These are phyloP conservation scores for Chimonanthus salicifolius DNA, from an alignment of 164 flowering plant genomes.

Conservation along the genomic window DNA sequence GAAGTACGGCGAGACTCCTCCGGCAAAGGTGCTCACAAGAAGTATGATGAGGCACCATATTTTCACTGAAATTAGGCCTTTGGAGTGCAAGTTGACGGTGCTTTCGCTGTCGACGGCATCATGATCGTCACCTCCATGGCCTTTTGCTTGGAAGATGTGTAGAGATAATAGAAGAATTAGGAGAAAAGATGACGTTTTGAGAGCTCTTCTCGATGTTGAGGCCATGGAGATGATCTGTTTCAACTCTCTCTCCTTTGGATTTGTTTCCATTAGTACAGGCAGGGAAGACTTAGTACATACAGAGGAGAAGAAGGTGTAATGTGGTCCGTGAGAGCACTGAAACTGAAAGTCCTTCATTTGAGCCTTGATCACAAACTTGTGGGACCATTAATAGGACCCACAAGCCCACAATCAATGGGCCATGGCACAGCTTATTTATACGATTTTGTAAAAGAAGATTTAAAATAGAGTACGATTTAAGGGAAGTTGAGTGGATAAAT, in stretches of 20 bases:
- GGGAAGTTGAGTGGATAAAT: no score
- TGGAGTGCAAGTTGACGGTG: conserved; percentile 27
- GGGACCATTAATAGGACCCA: no score
- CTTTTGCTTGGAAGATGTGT: conserved; percentile 20
- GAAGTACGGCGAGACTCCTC: conserved; percentile 78
- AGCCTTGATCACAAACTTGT: no score
- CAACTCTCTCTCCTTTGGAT: not conserved
- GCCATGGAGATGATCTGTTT: conserved; percentile 19
- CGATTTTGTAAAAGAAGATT: no score
- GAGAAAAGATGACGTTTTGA: conserved; percentile 26
- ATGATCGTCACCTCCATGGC: conserved; percentile 32
- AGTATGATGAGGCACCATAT: conserved; percentile 66
- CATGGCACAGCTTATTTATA: no score
- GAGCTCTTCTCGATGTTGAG: conserved; percentile 11
- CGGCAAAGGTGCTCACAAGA: conserved; percentile 56
- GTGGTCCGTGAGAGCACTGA: not conserved
- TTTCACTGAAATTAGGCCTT: conserved; percentile 50
- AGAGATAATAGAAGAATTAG: conserved; percentile 18
- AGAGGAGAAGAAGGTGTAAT: not conserved
- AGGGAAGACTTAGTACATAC: not conserved
- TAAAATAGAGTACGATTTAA: no score
- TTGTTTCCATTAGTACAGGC: not conserved
- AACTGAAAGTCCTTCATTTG: no score
- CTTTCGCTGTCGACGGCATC: not conserved
- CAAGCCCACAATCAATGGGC: no score